Base-by-base conservation (phyloP, 2,329 filamentous ascomycete species). In the Gnomoniopsis sp. region DNA sequence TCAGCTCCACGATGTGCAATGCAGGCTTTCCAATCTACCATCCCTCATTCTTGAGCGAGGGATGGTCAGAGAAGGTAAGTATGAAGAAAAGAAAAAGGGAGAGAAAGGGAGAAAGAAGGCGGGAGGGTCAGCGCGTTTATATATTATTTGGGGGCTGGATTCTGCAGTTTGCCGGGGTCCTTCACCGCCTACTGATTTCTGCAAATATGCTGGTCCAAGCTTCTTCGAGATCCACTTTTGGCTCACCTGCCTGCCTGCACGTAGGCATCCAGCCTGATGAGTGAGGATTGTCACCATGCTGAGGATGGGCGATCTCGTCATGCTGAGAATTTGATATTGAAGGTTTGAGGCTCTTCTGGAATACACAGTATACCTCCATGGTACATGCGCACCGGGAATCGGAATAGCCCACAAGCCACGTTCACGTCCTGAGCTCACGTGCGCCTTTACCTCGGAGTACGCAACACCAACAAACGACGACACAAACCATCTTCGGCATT, bases 1-100 rank as follows among this genome's bases (percentile, higher is more conserved):
- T 72, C 67, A 72, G 77, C 76, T 72, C 77, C 78, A 74, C 77
- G 76, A 69, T 77, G 78, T 81, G 77, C 77, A 78, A 79, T 81
- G 77, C 77, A 80, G 77, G 76, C 72, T 71, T 72, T 70, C 74
- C 73, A 66, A 66, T 68, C 74, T 78, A 73, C 70, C 65, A 65
- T 58, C 66, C 66, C 68, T 70, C 64, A 68, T 74, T 76, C 74
- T 63, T 80, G 78, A 81, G 69, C 77, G 67, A 68, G 70, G 67
- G 34, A 14, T 12, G 26, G 14, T 55, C 60, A 62, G 50, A 62
- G 46, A 58, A 57, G 58, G 60, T 58, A 62, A 60, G 60, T 60
- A 62, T 62, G 44, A 56, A 36, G 49, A 58, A 49, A 49, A 52
- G 26, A 30, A 41, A 48, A 47, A 19, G 17, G 14, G 21, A 33